These are phyloP conservation scores for Ogataea trehaloabstinens DNA, from an alignment of 805 yeast genomes.

Conservation along the genomic window DNA sequence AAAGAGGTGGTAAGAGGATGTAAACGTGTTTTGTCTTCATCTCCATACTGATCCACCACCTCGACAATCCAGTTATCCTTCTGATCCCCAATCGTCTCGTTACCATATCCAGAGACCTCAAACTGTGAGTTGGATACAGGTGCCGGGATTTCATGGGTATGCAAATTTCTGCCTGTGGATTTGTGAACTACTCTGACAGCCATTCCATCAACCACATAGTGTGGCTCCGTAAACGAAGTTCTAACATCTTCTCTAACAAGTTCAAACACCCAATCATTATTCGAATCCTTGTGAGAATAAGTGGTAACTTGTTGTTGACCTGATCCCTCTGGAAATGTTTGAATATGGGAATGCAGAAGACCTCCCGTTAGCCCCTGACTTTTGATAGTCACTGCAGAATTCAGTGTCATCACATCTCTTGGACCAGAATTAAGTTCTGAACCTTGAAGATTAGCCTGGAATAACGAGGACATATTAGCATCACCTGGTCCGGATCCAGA, in stretches of 20 bases:
- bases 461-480: conserved; percentile 81
- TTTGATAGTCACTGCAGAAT: conserved; percentile 62
- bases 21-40: conserved; percentile 48
- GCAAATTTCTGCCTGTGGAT: conserved; percentile 69
- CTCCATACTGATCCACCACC: conserved; percentile 60
- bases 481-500: conserved; percentile 85
- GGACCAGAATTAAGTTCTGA: conserved; percentile 67
- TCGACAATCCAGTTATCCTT: conserved; percentile 93
- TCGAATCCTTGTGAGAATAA: conserved; percentile 83
- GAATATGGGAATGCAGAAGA: conserved; percentile 84
- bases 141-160: conserved; percentile 78
- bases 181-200: conserved; percentile 70
- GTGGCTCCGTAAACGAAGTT: conserved; percentile 30
- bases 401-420: conserved; percentile 54
- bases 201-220: conserved; percentile 57
- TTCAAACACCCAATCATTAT: conserved; percentile 79
- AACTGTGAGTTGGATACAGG: conserved; percentile 63
- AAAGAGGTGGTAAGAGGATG: conserved; percentile 79
- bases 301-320: conserved; percentile 93
- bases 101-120: conserved; percentile 91
- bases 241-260: conserved; percentile 49
- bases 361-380: conserved; percentile 73
- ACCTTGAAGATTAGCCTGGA: conserved; percentile 82
- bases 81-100: conserved; percentile 63
- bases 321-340: conserved; percentile 86